Conservation (phyloP, 768 basidiomycete genomes). For the Russula earlei region DNA sequence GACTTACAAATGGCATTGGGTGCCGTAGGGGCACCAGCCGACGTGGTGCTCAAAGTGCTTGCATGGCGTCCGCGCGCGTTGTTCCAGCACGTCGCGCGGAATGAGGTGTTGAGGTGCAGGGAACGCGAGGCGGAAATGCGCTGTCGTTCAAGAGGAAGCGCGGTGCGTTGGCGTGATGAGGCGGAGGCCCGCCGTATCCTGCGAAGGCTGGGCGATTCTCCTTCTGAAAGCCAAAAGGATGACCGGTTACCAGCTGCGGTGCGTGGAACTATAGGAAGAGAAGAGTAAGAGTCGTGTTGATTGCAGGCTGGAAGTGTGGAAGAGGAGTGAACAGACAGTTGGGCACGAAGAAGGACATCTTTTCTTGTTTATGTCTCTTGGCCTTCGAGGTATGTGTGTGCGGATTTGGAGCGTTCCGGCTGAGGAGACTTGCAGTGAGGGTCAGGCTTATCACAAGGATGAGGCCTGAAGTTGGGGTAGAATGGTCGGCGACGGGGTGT, state of each 20-base stretch:
- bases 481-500: too few relatives aligned
- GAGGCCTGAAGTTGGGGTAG: too few relatives aligned
- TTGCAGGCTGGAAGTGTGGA: background rate
- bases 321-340: background rate
- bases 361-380: too few relatives aligned
- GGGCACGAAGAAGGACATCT: background rate
- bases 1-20: conserved; percentile 8
- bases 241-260: background rate
- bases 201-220: background rate
- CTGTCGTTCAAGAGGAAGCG: background rate
- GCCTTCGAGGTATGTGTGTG: too few relatives aligned
- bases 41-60: conserved; percentile 7
- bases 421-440: too few relatives aligned
- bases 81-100: background rate
- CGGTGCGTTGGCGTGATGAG: background rate
- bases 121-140: background rate
- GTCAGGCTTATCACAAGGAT: too few relatives aligned
- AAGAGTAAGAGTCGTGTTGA: background rate
- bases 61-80: conserved; percentile 6
- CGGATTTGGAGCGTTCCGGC: too few relatives aligned
- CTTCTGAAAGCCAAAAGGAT: background rate
- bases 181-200: background rate
- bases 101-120: background rate
- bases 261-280: background rate
- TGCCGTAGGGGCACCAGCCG: conserved; percentile 14